Conservation (phyloP, 345 rosid genomes). For the Lepidium africanum region DNA sequence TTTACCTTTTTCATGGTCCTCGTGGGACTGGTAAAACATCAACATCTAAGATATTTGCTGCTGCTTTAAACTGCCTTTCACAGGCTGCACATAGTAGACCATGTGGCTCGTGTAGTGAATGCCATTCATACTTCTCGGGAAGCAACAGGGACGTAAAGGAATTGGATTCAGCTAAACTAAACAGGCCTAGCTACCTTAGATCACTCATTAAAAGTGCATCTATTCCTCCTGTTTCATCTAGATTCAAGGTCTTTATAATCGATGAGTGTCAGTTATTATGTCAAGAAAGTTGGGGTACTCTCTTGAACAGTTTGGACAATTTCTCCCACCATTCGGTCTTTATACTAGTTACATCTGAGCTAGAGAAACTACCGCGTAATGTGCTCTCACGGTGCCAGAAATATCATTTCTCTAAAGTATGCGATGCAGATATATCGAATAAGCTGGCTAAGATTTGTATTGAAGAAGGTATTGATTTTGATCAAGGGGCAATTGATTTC, state of each 20-base stretch:
- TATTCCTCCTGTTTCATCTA: slow-evolving; percentile 60
- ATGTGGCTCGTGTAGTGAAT: slow-evolving; percentile 83
- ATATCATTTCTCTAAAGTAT: slow-evolving; percentile 70
- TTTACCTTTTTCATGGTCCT: slow-evolving; percentile 87
- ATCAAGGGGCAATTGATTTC: slow-evolving; percentile 67
- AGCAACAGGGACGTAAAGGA: slow-evolving; percentile 65
- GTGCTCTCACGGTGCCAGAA: slow-evolving; percentile 74
- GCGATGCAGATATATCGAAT: slow-evolving; percentile 51
- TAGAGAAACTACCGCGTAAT: slow-evolving; percentile 70
- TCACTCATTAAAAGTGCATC: slow-evolving; percentile 64
- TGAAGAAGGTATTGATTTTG: slow-evolving; percentile 68
- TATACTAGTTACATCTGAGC: slow-evolving; percentile 72
- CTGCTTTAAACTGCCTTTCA: slow-evolving; percentile 86
- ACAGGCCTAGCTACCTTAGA: slow-evolving; percentile 44
- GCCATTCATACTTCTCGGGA: slow-evolving; percentile 56
- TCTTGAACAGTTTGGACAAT: slow-evolving; percentile 59
- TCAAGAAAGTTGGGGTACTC: slow-evolving; percentile 67
- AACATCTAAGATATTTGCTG: slow-evolving; percentile 81
- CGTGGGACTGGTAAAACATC: slow-evolving; percentile 94
- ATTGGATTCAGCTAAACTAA: slow-evolving; percentile 64
- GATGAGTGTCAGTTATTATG: slow-evolving; percentile 86
- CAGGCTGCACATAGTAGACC: slow-evolving; percentile 60
- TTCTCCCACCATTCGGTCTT: slow-evolving; percentile 64
- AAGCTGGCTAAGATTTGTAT: slow-evolving; percentile 62
- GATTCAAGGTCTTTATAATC: slow-evolving; percentile 65